These are phyloP conservation scores for Naganishia onofrii DNA, from an alignment of 768 basidiomycete genomes.

Conservation along the genomic window DNA sequence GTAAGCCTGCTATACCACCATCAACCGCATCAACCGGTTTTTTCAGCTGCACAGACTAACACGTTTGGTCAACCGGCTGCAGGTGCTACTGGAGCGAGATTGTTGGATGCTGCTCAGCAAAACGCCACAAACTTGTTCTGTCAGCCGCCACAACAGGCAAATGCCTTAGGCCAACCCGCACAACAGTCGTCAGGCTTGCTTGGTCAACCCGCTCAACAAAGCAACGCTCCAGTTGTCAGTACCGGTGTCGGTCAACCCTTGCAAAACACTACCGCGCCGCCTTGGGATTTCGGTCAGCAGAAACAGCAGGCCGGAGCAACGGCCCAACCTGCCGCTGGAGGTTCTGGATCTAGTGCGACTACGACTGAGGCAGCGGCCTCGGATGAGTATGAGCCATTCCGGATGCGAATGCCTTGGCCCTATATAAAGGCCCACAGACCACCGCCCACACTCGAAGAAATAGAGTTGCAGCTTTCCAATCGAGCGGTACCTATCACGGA, in stretches of 20 bases:
- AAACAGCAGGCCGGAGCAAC: conserved; percentile 34
- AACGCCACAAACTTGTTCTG: conserved; percentile 45
- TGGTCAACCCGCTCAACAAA: conserved; percentile 37
- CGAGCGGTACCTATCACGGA: too few relatives aligned
- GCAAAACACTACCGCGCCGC: conserved; percentile 33
- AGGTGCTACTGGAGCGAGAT: conserved; percentile 32
- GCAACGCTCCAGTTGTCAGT: conserved; percentile 28
- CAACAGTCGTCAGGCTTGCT: conserved; percentile 33
- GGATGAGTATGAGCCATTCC: too few relatives aligned
- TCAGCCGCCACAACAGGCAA: conserved; percentile 38
- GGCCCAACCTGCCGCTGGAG: conserved; percentile 35
- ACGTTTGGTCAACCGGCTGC: conserved; percentile 26
- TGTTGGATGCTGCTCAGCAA: conserved; percentile 44
- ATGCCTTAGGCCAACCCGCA: conserved; percentile 35
- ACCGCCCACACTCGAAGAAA: too few relatives aligned
- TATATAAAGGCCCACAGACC: too few relatives aligned
- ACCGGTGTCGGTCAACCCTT: conserved; percentile 45
- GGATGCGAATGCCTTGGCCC: too few relatives aligned
- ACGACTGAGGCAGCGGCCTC: too few relatives aligned
- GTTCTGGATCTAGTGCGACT: conserved; percentile 45
- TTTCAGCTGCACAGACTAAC: conserved; percentile 10
- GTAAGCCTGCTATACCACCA: conserved; percentile 44
- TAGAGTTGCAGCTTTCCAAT: too few relatives aligned
- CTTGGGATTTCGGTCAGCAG: conserved; percentile 31
- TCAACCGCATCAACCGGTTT: conserved; percentile 12